Percentiles rank a stretch among this genome's conserved stretches.
phyloP scores from a whole-genome alignment of 179 eudicot genomes.

The Actinidia arguta region DNA sequence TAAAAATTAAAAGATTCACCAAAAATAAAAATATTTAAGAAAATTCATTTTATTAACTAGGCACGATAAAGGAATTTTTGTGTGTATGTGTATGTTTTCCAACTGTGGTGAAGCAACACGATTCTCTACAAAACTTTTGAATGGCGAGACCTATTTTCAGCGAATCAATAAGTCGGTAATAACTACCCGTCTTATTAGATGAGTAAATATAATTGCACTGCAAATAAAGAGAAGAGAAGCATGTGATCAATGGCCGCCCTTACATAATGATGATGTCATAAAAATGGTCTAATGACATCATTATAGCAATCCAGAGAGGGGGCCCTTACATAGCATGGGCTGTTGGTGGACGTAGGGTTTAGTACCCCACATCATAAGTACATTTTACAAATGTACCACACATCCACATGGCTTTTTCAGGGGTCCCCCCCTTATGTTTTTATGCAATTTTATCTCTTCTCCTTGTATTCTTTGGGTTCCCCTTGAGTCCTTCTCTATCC shows the following conservation, averaged over 20 bases:
- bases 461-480: neutral
- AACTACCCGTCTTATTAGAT: too few species aligned
- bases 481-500: neutral
- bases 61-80: too few species aligned
- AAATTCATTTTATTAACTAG: too few species aligned
- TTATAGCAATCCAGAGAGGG: neutral
- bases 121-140: too few species aligned
- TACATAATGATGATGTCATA: conserved; percentile 14
- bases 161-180: too few species aligned
- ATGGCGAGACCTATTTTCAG: too few species aligned
- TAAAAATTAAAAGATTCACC: too few species aligned
- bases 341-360: conserved; percentile 1
- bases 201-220: too few species aligned
- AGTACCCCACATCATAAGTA: neutral
- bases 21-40: too few species aligned
- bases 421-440: neutral
- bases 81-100: neutral
- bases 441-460: neutral
- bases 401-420: neutral
- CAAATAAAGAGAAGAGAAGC: neutral
- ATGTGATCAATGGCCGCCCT: neutral
- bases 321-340: conserved; percentile 5
- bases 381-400: neutral
- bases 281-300: conserved; percentile 14
- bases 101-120: neutral